A percentile compares a stretch with the other conserved stretches of the same genome.
Evolutionary conservation across 495 filamentous ascomycete species (phyloP).

Genomic region (Talaromyces liani): DNA sequence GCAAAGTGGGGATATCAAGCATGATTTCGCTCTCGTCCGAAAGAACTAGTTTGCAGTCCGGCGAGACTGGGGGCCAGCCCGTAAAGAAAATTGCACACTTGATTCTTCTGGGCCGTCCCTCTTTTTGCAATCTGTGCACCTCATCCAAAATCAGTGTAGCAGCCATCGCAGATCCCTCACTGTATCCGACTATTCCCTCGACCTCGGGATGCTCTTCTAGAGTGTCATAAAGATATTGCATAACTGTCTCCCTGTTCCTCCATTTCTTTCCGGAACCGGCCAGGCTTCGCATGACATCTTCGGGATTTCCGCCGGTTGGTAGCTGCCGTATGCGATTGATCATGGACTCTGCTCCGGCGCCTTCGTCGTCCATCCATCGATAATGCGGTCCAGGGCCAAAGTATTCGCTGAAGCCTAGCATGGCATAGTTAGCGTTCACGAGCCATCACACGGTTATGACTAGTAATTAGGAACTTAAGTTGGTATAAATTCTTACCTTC

Average conservation of each 20-base stretch:
- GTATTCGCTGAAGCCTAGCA: constrained; percentile 40
- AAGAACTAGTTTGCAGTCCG: constrained; percentile 33
- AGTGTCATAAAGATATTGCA: constrained; percentile 21
- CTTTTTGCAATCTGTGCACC: constrained; percentile 22
- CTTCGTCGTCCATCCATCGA: constrained; percentile 41
- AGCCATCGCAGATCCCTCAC: constrained; percentile 52
- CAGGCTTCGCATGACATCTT: constrained; percentile 41
- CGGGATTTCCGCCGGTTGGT: constrained; percentile 36
- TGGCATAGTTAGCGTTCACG: not conserved
- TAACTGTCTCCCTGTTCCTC: constrained; percentile 17
- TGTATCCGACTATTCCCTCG: constrained; percentile 51
- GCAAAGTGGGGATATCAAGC: constrained; percentile 44
- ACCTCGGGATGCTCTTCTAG: constrained; percentile 21
- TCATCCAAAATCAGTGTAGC: constrained; percentile 46
- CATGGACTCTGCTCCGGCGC: constrained; percentile 36
- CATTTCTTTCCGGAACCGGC: constrained; percentile 16
- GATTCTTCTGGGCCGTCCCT: constrained; percentile 34
- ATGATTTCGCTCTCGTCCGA: constrained; percentile 39
- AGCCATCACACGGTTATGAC: not conserved
- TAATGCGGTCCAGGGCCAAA: constrained; percentile 45
- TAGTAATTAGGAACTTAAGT: not conserved
- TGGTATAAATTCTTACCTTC: constrained; percentile 11
- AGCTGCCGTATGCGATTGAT: constrained; percentile 43
- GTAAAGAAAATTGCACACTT: constrained; percentile 51
- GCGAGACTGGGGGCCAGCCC: constrained; percentile 45